phyloP scores from a whole-genome alignment of 208 protist species.

The Trypanosoma platydactyli region DNA sequence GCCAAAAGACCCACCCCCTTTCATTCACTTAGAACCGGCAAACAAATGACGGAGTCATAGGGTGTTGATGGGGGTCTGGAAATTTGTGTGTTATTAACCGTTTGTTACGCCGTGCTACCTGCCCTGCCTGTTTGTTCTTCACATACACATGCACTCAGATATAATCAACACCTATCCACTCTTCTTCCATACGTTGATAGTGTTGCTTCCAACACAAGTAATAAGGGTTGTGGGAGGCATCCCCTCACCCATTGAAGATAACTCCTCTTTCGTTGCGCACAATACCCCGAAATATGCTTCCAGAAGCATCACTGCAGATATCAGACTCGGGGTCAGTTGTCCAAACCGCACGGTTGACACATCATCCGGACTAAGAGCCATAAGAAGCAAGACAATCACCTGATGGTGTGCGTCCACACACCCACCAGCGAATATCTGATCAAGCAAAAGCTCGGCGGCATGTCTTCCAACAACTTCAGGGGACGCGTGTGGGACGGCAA shows the following conservation, averaged over 20 bases:
- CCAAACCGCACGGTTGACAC: constrained; percentile 92
- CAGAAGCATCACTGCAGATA: constrained; percentile 85
- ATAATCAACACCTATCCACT: constrained; percentile 33
- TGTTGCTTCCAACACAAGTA: constrained; percentile 87
- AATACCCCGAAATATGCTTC: constrained; percentile 86
- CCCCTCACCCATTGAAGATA: constrained; percentile 44
- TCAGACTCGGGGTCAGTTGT: constrained; percentile 53
- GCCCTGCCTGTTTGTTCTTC: not conserved
- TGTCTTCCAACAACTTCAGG: constrained; percentile 87
- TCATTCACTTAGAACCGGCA: too few species aligned
- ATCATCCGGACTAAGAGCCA: constrained; percentile 90
- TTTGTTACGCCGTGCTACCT: not conserved
- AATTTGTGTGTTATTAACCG: constrained; percentile 11
- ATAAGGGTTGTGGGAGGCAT: constrained; percentile 71
- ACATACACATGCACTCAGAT: constrained; percentile 21
- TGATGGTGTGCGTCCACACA: constrained; percentile 91
- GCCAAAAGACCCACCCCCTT: not conserved
- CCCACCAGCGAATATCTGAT: constrained; percentile 87
- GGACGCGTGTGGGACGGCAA: constrained; percentile 58
- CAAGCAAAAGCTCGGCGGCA: constrained; percentile 74
- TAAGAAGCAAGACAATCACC: constrained; percentile 88
- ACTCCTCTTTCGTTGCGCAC: constrained; percentile 80
- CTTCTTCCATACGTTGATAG: constrained; percentile 86
- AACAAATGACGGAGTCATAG: not conserved
- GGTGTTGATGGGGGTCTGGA: too few species aligned